A percentile compares a stretch with the other conserved stretches of the same genome.
phyloP scores from a whole-genome alignment of 2,329 filamentous ascomycete species.

The Claviceps monticola region DNA sequence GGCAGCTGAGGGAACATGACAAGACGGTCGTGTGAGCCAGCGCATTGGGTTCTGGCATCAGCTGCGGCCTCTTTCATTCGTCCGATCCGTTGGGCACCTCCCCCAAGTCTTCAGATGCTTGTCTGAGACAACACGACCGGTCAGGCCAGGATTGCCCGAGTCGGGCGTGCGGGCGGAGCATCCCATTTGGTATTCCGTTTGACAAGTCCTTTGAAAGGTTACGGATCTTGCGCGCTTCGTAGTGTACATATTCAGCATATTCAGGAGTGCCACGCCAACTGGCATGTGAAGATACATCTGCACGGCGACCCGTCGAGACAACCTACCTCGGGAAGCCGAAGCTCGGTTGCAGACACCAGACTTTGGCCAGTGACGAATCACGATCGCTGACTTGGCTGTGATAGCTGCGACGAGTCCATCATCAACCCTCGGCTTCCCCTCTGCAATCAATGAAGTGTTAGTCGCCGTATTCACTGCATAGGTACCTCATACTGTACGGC shows the following conservation, averaged over 20 bases:
- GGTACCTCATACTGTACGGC: no score
- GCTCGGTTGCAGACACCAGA: neutral
- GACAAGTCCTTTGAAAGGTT: no score
- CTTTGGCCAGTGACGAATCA: neutral
- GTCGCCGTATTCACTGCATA: neutral
- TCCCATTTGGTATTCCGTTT: neutral
- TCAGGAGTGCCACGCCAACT: no score
- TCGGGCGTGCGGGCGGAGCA: slow-evolving; percentile 1
- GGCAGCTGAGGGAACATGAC: neutral
- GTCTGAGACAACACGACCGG: slow-evolving; percentile 6
- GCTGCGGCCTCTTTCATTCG: neutral
- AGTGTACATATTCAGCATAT: no score
- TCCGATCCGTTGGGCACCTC: neutral
- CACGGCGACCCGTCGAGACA: neutral
- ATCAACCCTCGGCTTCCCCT: neutral
- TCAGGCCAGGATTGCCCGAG: slow-evolving; percentile 1
- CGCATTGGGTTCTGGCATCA: neutral
- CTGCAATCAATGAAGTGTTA: neutral
- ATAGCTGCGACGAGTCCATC: neutral
- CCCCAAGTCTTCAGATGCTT: neutral
- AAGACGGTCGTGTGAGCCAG: neutral
- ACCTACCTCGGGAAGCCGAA: neutral
- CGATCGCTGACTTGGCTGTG: neutral
- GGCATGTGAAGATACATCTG: neutral
- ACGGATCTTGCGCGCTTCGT: no score